These are phyloP conservation scores for Boletus semigastroideus DNA, from an alignment of 1,284 basidiomycete species.

Conservation along the genomic window DNA sequence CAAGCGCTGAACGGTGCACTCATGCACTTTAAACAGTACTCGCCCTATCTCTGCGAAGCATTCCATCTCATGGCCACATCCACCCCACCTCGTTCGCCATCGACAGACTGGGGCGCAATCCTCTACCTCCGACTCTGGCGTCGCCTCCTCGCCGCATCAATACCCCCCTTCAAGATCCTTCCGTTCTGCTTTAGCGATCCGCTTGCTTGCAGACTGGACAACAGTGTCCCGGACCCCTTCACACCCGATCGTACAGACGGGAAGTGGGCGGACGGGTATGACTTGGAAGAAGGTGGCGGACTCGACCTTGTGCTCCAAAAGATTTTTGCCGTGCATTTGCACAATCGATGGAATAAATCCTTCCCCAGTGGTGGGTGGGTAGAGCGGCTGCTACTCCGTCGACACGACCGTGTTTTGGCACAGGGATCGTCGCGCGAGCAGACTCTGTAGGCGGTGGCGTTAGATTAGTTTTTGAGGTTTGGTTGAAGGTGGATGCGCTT, in stretches of 20 bases:
- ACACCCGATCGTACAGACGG: constrained; percentile 56
- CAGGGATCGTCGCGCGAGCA: neutral
- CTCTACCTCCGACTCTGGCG: constrained; percentile 89
- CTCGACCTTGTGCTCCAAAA: constrained; percentile 67
- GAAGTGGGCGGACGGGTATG: constrained; percentile 55
- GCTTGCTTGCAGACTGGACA: constrained; percentile 86
- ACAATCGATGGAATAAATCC: constrained; percentile 89
- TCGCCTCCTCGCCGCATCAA: constrained; percentile 66
- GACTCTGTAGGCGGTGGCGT: neutral
- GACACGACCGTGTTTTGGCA: constrained; percentile 46
- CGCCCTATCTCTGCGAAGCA: constrained; percentile 92
- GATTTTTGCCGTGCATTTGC: constrained; percentile 86
- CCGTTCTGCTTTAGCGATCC: constrained; percentile 93
- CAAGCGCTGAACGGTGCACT: constrained; percentile 87
- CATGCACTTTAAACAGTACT: constrained; percentile 86
- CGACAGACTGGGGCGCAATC: constrained; percentile 90
- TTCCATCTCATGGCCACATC: constrained; percentile 86
- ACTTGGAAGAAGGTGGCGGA: constrained; percentile 61
- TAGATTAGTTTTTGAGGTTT: neutral
- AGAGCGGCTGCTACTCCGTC: constrained; percentile 64
- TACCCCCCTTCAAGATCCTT: constrained; percentile 85
- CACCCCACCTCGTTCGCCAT: constrained; percentile 68
- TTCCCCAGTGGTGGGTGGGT: constrained; percentile 84
- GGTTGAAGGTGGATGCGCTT: neutral
- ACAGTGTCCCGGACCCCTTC: constrained; percentile 90